Percentiles rank a stretch among this genome's conserved stretches.
phyloP scores from a whole-genome alignment of 2,329 filamentous ascomycete species.

The Colletotrichum liaoningense region DNA sequence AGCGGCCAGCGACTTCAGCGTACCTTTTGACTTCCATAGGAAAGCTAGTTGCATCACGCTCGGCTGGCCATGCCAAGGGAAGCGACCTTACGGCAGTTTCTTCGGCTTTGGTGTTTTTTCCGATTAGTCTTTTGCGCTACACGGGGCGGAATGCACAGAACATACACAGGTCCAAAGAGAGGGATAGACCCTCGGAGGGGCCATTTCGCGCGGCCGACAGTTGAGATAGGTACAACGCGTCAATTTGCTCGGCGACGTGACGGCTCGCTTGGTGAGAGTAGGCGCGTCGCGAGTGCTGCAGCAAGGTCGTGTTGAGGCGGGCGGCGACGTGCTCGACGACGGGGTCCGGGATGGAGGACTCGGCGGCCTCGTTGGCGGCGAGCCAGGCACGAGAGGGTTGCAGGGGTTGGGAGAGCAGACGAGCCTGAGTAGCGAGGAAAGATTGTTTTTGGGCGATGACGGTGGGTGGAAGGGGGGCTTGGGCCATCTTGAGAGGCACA shows the following conservation, averaged over 20 bases:
- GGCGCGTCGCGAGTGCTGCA: constrained; percentile 73
- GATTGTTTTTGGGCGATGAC: constrained; percentile 71
- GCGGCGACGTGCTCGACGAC: constrained; percentile 67
- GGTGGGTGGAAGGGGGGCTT: constrained; percentile 57
- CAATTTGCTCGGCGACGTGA: constrained; percentile 79
- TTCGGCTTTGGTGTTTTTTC: constrained; percentile 46
- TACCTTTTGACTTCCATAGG: constrained; percentile 64
- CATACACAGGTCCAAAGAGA: constrained; percentile 59
- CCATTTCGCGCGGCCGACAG: constrained; percentile 44
- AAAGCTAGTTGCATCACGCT: constrained; percentile 48
- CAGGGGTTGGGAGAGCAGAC: constrained; percentile 70
- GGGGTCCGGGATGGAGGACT: constrained; percentile 56
- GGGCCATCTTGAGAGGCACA: constrained; percentile 6
- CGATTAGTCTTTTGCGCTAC: background rate
- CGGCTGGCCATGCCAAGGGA: constrained; percentile 58
- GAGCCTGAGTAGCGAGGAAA: constrained; percentile 73
- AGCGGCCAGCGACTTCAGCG: constrained; percentile 57
- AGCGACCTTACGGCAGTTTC: constrained; percentile 58
- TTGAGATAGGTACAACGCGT: constrained; percentile 68
- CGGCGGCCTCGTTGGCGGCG: constrained; percentile 55
- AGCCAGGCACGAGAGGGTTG: constrained; percentile 66
- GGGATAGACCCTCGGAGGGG: constrained; percentile 53
- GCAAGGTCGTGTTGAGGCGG: constrained; percentile 70
- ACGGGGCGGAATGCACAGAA: background rate
- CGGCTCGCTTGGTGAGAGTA: constrained; percentile 77